Conservation (phyloP, 331 rosid species). For the Cucumis variabilis region DNA sequence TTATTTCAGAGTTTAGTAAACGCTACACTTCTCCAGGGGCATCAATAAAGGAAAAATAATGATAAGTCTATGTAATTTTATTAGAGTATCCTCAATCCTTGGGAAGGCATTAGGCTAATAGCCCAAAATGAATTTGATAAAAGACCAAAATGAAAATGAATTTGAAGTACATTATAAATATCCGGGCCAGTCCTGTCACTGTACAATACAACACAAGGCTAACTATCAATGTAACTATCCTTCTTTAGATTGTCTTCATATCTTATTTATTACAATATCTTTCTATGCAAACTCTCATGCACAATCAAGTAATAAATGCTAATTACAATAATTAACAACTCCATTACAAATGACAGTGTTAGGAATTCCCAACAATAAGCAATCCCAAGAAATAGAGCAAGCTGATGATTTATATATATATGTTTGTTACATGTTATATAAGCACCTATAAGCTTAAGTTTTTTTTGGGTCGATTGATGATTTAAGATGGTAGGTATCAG, state of each 20-base stretch:
- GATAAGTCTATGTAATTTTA: background rate
- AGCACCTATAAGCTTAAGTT: too few relatives aligned
- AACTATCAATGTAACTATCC: background rate
- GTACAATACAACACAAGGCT: background rate
- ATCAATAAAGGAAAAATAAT: too few relatives aligned
- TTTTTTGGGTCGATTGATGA: too few relatives aligned
- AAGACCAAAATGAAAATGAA: background rate
- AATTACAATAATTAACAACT: background rate
- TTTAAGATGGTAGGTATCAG: too few relatives aligned
- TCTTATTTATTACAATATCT: background rate
- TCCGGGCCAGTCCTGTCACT: background rate
- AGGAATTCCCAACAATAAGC: too few relatives aligned
- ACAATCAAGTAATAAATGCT: background rate
- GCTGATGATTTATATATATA: too few relatives aligned
- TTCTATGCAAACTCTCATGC: slow-evolving; percentile 20
- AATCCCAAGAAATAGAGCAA: too few relatives aligned
- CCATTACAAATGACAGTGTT: background rate
- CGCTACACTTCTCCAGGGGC: background rate
- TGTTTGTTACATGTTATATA: too few relatives aligned
- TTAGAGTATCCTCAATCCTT: background rate
- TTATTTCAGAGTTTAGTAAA: background rate
- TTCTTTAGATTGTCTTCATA: background rate
- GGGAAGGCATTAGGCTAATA: background rate
- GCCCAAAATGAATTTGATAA: background rate
- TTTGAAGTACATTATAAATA: background rate